Conservation (phyloP, 2,329 filamentous ascomycete species). For the Clathrospora elynae region DNA sequence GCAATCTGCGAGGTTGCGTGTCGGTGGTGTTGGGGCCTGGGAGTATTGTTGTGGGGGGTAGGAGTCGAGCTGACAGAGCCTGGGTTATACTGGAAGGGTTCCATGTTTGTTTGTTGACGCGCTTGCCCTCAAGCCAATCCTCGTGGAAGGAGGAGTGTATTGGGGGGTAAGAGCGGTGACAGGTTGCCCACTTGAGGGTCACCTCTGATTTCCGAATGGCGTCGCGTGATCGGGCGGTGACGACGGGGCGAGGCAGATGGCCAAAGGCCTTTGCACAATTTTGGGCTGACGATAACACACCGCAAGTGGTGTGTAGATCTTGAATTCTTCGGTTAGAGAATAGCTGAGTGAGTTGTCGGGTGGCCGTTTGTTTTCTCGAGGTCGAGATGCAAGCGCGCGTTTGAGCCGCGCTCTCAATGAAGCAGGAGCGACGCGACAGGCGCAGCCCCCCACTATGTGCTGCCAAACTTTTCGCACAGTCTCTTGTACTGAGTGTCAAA, state of each 20-base stretch:
- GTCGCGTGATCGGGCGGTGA: conserved; percentile 5
- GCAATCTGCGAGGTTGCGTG: too few relatives aligned
- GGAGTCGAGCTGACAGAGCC: conserved; percentile 6
- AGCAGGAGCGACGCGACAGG: conserved; percentile 5
- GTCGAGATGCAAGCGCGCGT: conserved; percentile 1
- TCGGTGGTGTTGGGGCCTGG: background rate
- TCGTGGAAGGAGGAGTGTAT: background rate
- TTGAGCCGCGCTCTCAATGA: background rate
- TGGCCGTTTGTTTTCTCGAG: conserved; percentile 6
- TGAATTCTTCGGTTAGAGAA: too few relatives aligned
- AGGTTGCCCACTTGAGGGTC: conserved; percentile 4
- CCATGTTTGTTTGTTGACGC: conserved; percentile 13
- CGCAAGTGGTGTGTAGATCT: too few relatives aligned
- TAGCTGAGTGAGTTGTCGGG: background rate
- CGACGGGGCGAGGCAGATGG: conserved; percentile 1
- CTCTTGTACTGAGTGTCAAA: too few relatives aligned
- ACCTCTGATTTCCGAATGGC: conserved; percentile 12
- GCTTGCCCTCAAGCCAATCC: conserved; percentile 4
- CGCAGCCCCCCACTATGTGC: too few relatives aligned
- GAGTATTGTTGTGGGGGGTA: background rate
- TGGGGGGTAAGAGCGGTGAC: background rate
- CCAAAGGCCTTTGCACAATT: background rate
- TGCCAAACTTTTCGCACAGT: too few relatives aligned
- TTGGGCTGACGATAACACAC: too few relatives aligned
- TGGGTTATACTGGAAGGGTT: background rate